Base-by-base conservation (phyloP, 2,329 filamentous ascomycete species). In the Aulographum hederae region DNA sequence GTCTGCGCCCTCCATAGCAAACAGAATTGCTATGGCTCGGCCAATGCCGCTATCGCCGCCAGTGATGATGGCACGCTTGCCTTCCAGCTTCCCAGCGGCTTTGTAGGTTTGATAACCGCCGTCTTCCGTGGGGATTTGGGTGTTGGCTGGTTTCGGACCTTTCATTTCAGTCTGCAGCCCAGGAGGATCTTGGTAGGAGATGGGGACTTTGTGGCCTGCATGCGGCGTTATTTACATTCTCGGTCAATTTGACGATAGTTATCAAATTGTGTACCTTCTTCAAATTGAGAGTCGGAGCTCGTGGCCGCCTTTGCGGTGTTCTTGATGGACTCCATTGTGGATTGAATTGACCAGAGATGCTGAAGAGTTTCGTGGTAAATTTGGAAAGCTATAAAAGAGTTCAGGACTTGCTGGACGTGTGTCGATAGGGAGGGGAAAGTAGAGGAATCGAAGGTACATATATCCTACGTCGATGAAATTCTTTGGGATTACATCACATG, bases 11-110 rank as follows among this genome's bases (percentile, higher is more conserved):
- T 89, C 81, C 64, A 81, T 76, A 25, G 79, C 79, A 43, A 76
- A 89, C 0, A 89, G 61, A 12, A 86, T 64, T 2, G 80, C 78
- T 1, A 74, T 69, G 1, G 80, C 73, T 23, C 78, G 70, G 5
- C 80, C 78, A 39, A 89, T 86, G 2, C 80, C 79, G 5, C 69
- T 75, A 51, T 86, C 79, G 3, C 80, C 80, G 12, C 79, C 79
- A 0, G 80, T 86, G 44, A 89, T 86, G 35, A 89, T 53, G 5
- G 79, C 78, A 36, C 70, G 78, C 53, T 76, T 79, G 38, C 72
- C 78, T 43, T 69, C 54, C 5, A 89, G 67, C 56, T 89, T 91
- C 30, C 71, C 73, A 1, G 79, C 76, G 3, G 77, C 68, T 46
- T 73, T 72, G 57, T 89, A 86, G 30, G 65, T 65, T 43, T 78